Evolutionary conservation across 345 rosid genomes (phyloP), one percentile per base, ranked within the genome.

Genomic region (Aegle marmelos): DNA sequence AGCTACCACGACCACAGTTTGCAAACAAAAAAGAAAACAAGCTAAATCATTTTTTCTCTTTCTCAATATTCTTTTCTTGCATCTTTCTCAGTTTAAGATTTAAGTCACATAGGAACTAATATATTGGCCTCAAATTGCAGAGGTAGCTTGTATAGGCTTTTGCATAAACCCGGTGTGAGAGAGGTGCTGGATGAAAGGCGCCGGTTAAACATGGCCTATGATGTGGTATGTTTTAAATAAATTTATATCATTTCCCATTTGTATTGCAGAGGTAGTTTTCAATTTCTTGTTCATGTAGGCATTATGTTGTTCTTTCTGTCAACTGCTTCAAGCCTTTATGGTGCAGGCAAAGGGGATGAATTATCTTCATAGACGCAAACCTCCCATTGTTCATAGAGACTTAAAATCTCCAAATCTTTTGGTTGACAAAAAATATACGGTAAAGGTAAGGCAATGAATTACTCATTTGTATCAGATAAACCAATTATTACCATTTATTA

Each of bases 291-390:
- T 64, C 31, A 45, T 48, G 27, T 50, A 39, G 61, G 68, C n/a
- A 70, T 50, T 77, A 6, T 7, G 58, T 50, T 33, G 8, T 76
- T 27, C 58, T 67, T 67, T 53, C 68, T 74, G n/a, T 69, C 27
- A 6, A 34, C 76, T 36, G 48, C 63, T 60, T 28, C 68, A 34
- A 70, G 72, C 79, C 79, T 70, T 58, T 67, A 70, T 73, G 70
- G 62, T 80, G 54, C 93, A 97, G 99, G 99, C 99, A 57, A 93
- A 90, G 86, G 99, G 99, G 79, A 93, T 97, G 99, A 97, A 97
- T 87, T 97, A 97, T 86, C 99, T 97, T 77, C 99, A 97, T 82
- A 91, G 81, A 74, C 93, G 89, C 67, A 94, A 93, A 70, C 98
- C 99, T 78, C 98, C 99, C 19, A 90, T 97, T 66, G 98, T 97